Base-by-base conservation (phyloP, 805 yeast species). In the Pichia nanzhaoensis region DNA sequence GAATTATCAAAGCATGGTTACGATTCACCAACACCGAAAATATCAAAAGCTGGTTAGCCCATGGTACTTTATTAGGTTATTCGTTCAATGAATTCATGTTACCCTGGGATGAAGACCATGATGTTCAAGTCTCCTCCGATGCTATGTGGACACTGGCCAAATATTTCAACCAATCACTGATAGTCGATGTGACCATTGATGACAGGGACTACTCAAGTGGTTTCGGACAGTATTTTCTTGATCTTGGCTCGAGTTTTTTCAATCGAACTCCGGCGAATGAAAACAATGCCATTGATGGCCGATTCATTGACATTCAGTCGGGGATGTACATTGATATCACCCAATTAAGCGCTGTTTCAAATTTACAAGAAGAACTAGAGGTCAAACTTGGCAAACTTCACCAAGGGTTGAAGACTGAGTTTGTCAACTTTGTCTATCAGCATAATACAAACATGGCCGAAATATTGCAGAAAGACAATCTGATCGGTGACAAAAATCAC, bases 71-170 rank as follows among this genome's bases (percentile, higher is more conserved):
- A 43, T 67, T 80, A 28, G 80, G 82, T 7, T 78, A 79, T 74
- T 74, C 75, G 51, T 78, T 78, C 71, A 77, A 74, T 55, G 80
- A 79, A 1, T 57, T 72, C 48, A 61, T 66, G 14, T 65, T 79
- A 50, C 80, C 80, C 6, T 79, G 82, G 81, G 84, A 78, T 56
- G 64, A 66, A 39, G 84, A 78, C 53, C 61, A 76, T 28, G 84
- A 79, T 61, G 80, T 77, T 14, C 84, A 78, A 55, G 59, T 78
- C 55, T 72, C 81, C 1, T 69, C 73, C 39, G 51, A 47, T 3
- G 71, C 72, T 34, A 55, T 76, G 46, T 61, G 64, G 41, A 56
- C 51, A 33, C 53, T 79, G 34, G 77, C 77, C 2, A 56, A 66
- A 33, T 43, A 58, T 9, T 76, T 58, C 56, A 77, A 78, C 55